Evolutionary conservation across 2,329 filamentous ascomycete species (phyloP), one percentile per base, ranked within the genome.

Genomic region (Fusarium sterilihyphosum): DNA sequence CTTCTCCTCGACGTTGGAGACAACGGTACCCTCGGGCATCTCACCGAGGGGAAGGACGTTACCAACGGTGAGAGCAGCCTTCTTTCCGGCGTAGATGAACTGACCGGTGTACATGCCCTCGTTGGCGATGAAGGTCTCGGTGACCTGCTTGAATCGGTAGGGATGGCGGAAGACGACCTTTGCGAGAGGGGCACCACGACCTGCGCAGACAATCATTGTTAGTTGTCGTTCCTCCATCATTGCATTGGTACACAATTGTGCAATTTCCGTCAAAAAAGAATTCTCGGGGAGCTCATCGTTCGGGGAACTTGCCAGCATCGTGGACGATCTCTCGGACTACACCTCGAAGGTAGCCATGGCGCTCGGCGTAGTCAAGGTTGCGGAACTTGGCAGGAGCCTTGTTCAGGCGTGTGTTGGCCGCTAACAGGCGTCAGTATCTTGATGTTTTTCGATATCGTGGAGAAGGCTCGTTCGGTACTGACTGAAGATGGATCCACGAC

Each of bases 21-120:
- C 91, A 82, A 99, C 96, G 87, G 96, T 99, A 94, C 96, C 96
- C 91, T 99, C 96, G 80, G 96, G 96, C 85, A 98, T 93, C 84
- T 94, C 94, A 84, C 92, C 91, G 81, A 99, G 92, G 79, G 96
- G 96, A 76, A 99, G 94, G 85, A 99, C 88, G 91, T 99, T 99
- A 87, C 96, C 96, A 86, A 99, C 92, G 83, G 94, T 98, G 84
- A 99, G 92, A 79, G 93, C 90, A 83, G 96, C 96, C 89, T 98
- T 96, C 94, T 99, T 99, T 86, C 96, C 96, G 85, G 96, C 96
- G 89, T 99, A 99, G 93, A 99, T 95, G 92, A 99, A 99, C 88
- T 99, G 96, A 86, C 96, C 96, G 80, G 96, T 98, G 94, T 98
- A 99, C 95, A 98, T 98, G 90, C 96, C 96, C 91, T 98, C 96